Percentiles rank a stretch among this genome's conserved stretches.
Evolutionary conservation across 2,329 filamentous ascomycete genomes (phyloP).

Genomic region (Alternaria viburni): DNA sequence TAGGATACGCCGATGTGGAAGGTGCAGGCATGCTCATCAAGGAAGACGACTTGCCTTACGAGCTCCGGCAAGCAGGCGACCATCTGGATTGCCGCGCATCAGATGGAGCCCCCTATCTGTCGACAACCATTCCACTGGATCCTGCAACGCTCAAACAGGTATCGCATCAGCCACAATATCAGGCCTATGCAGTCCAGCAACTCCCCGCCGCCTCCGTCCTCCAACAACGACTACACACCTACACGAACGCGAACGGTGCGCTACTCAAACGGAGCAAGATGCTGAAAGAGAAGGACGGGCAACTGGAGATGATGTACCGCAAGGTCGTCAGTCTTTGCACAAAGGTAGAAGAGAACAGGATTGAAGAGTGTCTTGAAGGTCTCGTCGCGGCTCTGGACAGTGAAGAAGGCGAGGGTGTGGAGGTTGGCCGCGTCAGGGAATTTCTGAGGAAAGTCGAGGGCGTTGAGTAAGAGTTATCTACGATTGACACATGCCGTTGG

Average conservation of each 20-base stretch:
- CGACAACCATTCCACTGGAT: constrained; percentile 34
- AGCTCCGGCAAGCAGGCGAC: constrained; percentile 37
- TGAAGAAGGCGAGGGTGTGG: constrained; percentile 71
- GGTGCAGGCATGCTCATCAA: constrained; percentile 39
- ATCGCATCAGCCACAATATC: constrained; percentile 31
- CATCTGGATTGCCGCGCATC: constrained; percentile 37
- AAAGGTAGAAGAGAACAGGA: constrained; percentile 74
- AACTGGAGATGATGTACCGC: constrained; percentile 86
- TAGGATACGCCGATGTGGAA: constrained; percentile 57
- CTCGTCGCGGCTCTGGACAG: constrained; percentile 89
- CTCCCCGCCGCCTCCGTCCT: constrained; percentile 52
- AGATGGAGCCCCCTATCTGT: constrained; percentile 37
- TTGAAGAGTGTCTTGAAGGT: constrained; percentile 80
- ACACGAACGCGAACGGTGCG: constrained; percentile 70
- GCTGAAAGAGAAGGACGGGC: constrained; percentile 79
- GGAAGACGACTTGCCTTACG: constrained; percentile 35
- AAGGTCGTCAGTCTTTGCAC: constrained; percentile 89
- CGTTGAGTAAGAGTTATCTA: constrained; percentile 42
- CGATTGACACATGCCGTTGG: neutral
- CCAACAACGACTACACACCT: constrained; percentile 71
- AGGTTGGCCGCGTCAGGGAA: constrained; percentile 76
- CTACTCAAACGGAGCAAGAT: constrained; percentile 71
- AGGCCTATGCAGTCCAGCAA: constrained; percentile 12
- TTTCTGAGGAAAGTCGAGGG: constrained; percentile 82
- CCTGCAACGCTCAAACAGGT: constrained; percentile 29